Conservation (phyloP, 257 asterid species). For the Primulina huaijiensis region DNA sequence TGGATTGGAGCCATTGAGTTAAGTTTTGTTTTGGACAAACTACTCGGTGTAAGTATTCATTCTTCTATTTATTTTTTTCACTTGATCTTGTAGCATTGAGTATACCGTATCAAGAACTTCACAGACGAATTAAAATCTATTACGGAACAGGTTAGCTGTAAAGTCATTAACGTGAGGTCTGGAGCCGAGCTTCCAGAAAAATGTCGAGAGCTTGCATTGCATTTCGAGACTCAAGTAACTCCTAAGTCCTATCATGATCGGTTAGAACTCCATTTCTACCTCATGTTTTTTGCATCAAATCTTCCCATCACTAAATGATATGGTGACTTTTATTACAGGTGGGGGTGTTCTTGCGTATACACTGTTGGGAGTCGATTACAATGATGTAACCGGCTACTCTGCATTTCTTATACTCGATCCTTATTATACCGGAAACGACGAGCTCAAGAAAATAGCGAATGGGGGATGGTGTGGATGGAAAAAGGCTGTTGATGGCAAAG, state of each 20-base stretch:
- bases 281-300: background rate
- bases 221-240: constrained; percentile 94
- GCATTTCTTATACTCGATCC: constrained; percentile 92
- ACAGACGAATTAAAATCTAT: constrained; percentile 3
- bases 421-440: constrained; percentile 73
- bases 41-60: constrained; percentile 66
- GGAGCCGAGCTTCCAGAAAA: constrained; percentile 97
- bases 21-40: constrained; percentile 90
- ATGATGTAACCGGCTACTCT: constrained; percentile 77
- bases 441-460: too few relatives aligned
- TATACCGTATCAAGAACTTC: background rate
- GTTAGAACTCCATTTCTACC: constrained; percentile 35
- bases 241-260: constrained; percentile 99
- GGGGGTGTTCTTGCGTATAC: constrained; percentile 83
- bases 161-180: constrained; percentile 86
- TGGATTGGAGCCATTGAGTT: constrained; percentile 99
- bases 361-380: constrained; percentile 65
- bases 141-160: constrained; percentile 74
- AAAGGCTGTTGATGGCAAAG: constrained; percentile 80
- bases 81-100: background rate
- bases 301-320: background rate
- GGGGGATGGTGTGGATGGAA: constrained; percentile 54
- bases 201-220: constrained; percentile 93
- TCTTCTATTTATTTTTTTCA: constrained; percentile 11
- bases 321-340: constrained; percentile 42